Percentiles rank a stretch among this genome's conserved stretches.
phyloP scores from a whole-genome alignment of 2,329 filamentous ascomycete species.

The Alternaria longipes region DNA sequence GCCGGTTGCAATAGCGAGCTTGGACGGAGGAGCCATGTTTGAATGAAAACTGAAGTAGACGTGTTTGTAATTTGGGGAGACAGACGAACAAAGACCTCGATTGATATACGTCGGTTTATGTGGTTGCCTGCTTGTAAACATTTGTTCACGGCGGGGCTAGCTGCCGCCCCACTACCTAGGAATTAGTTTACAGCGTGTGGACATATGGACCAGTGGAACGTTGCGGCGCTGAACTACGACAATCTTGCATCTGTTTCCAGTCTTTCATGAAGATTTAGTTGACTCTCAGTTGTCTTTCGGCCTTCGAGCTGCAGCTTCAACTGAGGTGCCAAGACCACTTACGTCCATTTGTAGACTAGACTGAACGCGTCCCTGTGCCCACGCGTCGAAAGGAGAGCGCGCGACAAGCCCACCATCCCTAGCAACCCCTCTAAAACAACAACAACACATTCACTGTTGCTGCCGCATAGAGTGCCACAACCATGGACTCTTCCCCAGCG shows the following conservation, averaged over 20 bases:
- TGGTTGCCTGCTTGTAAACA: slow-evolving; percentile 24
- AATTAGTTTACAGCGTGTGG: slow-evolving; percentile 5
- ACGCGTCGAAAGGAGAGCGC: slow-evolving; percentile 20
- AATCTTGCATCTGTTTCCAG: neutral
- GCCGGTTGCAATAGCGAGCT: slow-evolving; percentile 80
- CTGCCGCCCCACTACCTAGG: slow-evolving; percentile 11
- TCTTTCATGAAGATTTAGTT: neutral
- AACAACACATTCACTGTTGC: slow-evolving; percentile 12
- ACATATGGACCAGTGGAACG: neutral
- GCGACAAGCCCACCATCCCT: slow-evolving; percentile 29
- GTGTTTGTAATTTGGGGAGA: neutral
- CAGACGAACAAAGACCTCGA: neutral
- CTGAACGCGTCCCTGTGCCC: slow-evolving; percentile 38
- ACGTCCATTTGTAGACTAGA: slow-evolving; percentile 23
- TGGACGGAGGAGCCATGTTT: slow-evolving; percentile 77
- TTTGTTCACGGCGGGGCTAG: slow-evolving; percentile 30
- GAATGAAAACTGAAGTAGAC: neutral
- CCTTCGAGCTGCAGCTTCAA: neutral
- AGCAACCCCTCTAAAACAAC: slow-evolving; percentile 18
- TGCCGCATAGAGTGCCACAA: slow-evolving; percentile 17
- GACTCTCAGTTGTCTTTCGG: neutral
- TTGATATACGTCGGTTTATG: slow-evolving; percentile 2
- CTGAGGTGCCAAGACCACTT: slow-evolving; percentile 19
- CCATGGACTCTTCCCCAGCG: slow-evolving; percentile 70
- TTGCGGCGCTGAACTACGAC: neutral